These are phyloP conservation scores for Penicillium digitatum DNA, from an alignment of 2,329 filamentous ascomycete species.

Conservation along the genomic window DNA sequence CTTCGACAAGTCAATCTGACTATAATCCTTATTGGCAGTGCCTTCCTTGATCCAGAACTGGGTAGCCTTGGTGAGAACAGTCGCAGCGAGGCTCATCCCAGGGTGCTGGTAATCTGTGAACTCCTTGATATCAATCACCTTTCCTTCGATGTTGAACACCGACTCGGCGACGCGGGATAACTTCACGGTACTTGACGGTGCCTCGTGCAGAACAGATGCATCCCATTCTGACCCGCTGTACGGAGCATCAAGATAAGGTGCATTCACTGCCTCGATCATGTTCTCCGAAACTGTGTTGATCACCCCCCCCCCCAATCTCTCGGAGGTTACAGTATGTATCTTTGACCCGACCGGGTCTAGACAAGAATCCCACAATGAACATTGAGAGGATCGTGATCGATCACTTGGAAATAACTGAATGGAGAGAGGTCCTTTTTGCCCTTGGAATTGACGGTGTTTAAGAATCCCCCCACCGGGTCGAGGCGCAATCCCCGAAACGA, in stretches of 20 bases:
- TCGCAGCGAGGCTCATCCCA: constrained; percentile 67
- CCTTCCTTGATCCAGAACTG: constrained; percentile 84
- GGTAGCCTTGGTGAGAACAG: constrained; percentile 74
- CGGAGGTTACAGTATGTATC: constrained; percentile 71
- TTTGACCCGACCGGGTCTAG: constrained; percentile 58
- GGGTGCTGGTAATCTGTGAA: constrained; percentile 66
- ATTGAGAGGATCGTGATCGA: constrained; percentile 80
- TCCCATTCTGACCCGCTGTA: constrained; percentile 74
- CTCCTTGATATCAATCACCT: constrained; percentile 66
- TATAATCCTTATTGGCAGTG: constrained; percentile 70
- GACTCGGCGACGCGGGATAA: constrained; percentile 73
- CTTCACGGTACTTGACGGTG: constrained; percentile 59
- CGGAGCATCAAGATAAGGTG: constrained; percentile 69
- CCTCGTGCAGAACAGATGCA: constrained; percentile 70
- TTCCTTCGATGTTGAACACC: constrained; percentile 74
- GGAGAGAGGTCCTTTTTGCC: constrained; percentile 73
- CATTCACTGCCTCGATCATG: constrained; percentile 81
- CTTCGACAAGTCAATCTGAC: constrained; percentile 70
- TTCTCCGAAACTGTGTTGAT: constrained; percentile 83
- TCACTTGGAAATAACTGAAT: constrained; percentile 76
- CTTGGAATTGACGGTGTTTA: constrained; percentile 55
- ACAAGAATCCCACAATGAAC: constrained; percentile 63
- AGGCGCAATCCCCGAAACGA: constrained; percentile 75
- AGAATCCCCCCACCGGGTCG: constrained; percentile 69
- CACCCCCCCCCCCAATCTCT: constrained; percentile 66